phyloP scores from a whole-genome alignment of 1,139 yeast species.

The Nakaseomyces glabratus region DNA sequence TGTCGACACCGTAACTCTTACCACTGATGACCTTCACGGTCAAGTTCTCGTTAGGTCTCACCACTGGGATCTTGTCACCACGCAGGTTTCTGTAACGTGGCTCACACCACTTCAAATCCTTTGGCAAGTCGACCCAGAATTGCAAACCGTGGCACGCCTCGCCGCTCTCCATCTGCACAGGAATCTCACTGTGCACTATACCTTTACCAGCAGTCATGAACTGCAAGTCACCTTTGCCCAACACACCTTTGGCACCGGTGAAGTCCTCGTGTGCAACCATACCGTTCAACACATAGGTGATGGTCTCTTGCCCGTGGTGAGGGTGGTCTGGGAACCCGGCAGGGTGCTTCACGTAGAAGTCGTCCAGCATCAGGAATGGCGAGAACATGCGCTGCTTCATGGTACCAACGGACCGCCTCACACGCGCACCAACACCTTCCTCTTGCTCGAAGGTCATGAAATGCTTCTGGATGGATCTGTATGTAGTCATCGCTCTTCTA shows the following conservation, averaged over 20 bases:
- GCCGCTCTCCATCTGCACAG: constrained; percentile 54
- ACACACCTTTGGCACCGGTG: constrained; percentile 72
- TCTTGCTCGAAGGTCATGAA: constrained; percentile 64
- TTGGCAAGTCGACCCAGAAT: constrained; percentile 87
- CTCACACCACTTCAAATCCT: constrained; percentile 51
- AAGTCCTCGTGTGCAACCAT: constrained; percentile 86
- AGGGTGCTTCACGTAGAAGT: constrained; percentile 50
- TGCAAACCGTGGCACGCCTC: constrained; percentile 64
- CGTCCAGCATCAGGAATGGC: constrained; percentile 81
- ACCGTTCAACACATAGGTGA: constrained; percentile 66
- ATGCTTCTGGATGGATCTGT: constrained; percentile 48
- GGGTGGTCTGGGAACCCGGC: constrained; percentile 95
- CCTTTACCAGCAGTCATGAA: constrained; percentile 95
- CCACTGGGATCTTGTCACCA: constrained; percentile 62
- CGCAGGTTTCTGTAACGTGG: constrained; percentile 80
- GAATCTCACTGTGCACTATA: constrained; percentile 80
- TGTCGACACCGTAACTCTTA: constrained; percentile 61
- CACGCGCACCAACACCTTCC: constrained; percentile 84
- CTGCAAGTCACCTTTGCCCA: constrained; percentile 80
- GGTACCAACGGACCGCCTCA: constrained; percentile 73
- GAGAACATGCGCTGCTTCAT: constrained; percentile 59
- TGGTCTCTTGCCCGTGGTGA: constrained; percentile 85
- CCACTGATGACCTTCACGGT: constrained; percentile 73
- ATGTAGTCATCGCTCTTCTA: no score
- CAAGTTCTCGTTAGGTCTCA: constrained; percentile 59